phyloP scores from a whole-genome alignment of 495 filamentous ascomycete species.

The Chaetomidium leptoderma region DNA sequence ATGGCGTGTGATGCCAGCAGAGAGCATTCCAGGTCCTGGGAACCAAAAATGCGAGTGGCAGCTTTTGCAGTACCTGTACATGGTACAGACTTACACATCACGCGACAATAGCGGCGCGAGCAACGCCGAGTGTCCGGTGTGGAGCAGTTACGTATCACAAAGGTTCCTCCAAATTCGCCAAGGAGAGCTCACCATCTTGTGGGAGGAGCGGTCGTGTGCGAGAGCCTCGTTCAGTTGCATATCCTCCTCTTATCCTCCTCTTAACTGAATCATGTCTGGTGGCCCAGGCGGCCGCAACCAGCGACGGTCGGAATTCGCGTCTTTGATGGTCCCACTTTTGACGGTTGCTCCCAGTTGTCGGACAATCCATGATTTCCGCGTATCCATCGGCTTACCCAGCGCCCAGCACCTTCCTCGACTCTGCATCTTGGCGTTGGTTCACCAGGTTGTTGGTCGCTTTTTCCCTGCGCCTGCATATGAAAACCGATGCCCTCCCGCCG shows the following conservation, averaged over 20 bases:
- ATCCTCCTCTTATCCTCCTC: neutral
- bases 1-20: neutral
- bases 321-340: neutral
- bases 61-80: neutral
- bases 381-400: neutral
- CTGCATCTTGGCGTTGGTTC: constrained; percentile 7
- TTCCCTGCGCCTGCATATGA: constrained; percentile 16
- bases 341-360: neutral
- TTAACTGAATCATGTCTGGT: neutral
- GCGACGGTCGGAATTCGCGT: neutral
- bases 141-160: neutral
- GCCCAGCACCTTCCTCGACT: neutral
- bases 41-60: neutral
- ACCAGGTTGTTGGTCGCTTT: neutral
- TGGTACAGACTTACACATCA: neutral
- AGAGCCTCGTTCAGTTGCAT: no score
- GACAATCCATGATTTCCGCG: constrained; percentile 6
- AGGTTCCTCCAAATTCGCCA: neutral
- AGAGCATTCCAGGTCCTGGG: neutral
- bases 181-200: neutral
- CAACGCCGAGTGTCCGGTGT: constrained; percentile 1
- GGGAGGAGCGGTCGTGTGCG: neutral
- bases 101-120: neutral
- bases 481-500: constrained; percentile 7
- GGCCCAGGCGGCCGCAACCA: neutral